Base-by-base conservation (phyloP, 176 grass and related monocot species). In the Carex myosuroides region DNA sequence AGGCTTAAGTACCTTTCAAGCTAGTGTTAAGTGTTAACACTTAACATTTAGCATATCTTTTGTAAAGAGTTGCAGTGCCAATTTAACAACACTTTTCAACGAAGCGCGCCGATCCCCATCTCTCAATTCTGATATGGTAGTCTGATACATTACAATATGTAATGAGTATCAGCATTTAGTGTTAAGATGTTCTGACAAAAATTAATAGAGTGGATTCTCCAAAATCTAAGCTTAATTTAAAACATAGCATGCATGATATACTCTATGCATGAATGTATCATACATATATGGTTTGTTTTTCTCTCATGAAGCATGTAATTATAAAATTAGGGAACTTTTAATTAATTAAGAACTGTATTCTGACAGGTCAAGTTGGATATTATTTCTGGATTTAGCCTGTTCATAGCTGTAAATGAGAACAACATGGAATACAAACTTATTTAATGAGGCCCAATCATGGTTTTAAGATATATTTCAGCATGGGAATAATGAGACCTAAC, bases 381-480 rank as follows among this genome's bases (percentile, higher is more conserved):
- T 53, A 2, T 2, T 56, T 77, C 50, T 33, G 50, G 73, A 55
- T 54, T 77, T 55, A 77, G 18, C 5, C 55, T 77, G 52, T 56
- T 33, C 48, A 75, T 53, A 52, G 44, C 46, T 75, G 46, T 75
- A 53, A 53, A 53, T 75, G 44, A 56, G 50, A 77, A 56, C n/a
- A 77, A 77, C 50, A 77, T 6, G 24, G 13, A 18, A 33, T 56
- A 56, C 9, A 17, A 55, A 77, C 2, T 30, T 56, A 77, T 32
- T 54, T 56, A 77, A 56, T 8, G 73, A 77, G 41, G 22, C 48
- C 50, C 73, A 77, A 56, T 77, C 72, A 77, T 56, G 72, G 24
- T 55, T 56, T 77, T 55, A 55, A 77, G 72, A 77, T 44, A 44
- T 44, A 44, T 77, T 48, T 77, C 52, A 17, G 50, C 17, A 20